Base-by-base conservation (phyloP, 768 basidiomycete species). In the Xerocomus brunneocitrinus region DNA sequence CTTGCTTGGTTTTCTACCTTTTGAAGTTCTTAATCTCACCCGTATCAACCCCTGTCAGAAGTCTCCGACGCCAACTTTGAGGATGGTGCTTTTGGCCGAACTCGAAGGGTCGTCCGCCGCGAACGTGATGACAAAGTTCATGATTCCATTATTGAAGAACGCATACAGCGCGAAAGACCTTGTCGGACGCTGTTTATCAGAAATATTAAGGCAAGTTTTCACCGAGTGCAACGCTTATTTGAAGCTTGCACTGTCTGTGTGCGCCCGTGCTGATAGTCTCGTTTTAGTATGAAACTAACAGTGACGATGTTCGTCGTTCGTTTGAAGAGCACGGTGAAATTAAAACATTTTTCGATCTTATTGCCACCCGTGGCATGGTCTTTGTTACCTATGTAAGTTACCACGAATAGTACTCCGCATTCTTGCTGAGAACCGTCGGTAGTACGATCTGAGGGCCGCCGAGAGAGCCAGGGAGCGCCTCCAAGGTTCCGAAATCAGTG, bases 131-230 rank as follows among this genome's bases (percentile, higher is more conserved):
- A 91, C 75, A 91, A 92, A 73, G 82, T 89, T 40, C 91, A 91
- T 78, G 87, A 89, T 64, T 87, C 88, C 36, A 85, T 93, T 58
- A 94, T 95, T 74, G 91, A 93, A 78, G 90, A 95, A 68, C 86
- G 95, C 57, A 89, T 94, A 61, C 85, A 91, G 68, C 84, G 89
- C 58, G 95, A 99, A 76, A 79, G 93, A 61, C 93, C 93, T 1
- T 98, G 97, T 71, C 82, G 97, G 49, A 98, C 94, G 3, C 74
- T 99, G 32, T 99, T 99, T 67, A 94, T 98, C 59, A 85, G 97
- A 62, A 99, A 99, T 68, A 91, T 99, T 65, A 97, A 94, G 86
- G 95, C 90, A 73, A 87, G 91, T 81, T 53, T 54, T 53, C 19
- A 28, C 36, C 53, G 36, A 57, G 46, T 58, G 57, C 58, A 57